Evolutionary conservation across 2,329 filamentous ascomycete species (phyloP).

Genomic region (Aspergillus brasiliensis): DNA sequence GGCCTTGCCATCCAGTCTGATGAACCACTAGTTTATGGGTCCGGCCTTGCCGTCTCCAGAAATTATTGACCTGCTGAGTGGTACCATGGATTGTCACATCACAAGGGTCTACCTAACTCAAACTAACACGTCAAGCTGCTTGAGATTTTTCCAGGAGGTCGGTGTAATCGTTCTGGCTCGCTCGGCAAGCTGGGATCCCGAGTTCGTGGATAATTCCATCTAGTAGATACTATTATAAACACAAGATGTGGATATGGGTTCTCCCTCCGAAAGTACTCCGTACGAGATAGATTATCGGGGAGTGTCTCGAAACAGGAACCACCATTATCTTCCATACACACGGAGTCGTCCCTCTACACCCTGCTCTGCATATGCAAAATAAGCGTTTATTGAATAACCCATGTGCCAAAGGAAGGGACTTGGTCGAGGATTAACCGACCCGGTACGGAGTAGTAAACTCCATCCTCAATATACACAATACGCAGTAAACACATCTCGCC

Average conservation of each 20-base stretch:
- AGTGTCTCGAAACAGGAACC: too few relatives aligned
- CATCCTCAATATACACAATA: neutral
- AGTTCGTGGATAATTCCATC: too few relatives aligned
- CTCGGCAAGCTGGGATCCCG: neutral
- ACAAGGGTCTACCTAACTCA: neutral
- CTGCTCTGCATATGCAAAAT: neutral
- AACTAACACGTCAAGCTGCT: neutral
- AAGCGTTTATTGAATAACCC: neutral
- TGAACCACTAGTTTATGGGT: constrained; percentile 22
- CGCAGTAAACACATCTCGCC: too few relatives aligned
- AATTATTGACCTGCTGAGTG: constrained; percentile 8
- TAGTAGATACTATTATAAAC: too few relatives aligned
- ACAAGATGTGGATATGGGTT: too few relatives aligned
- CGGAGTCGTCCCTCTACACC: too few relatives aligned
- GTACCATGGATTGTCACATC: constrained; percentile 1
- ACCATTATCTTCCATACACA: too few relatives aligned
- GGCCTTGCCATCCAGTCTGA: constrained; percentile 12
- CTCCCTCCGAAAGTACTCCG: neutral
- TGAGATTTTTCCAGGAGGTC: neutral
- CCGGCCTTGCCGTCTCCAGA: constrained; percentile 13
- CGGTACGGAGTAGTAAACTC: too few relatives aligned
- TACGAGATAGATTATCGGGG: neutral
- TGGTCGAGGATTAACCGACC: too few relatives aligned
- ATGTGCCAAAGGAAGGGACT: neutral
- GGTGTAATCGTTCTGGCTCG: neutral